These are phyloP conservation scores for Pelargonium myrrhifolium DNA, from an alignment of 441 rosid genomes.

Conservation along the genomic window DNA sequence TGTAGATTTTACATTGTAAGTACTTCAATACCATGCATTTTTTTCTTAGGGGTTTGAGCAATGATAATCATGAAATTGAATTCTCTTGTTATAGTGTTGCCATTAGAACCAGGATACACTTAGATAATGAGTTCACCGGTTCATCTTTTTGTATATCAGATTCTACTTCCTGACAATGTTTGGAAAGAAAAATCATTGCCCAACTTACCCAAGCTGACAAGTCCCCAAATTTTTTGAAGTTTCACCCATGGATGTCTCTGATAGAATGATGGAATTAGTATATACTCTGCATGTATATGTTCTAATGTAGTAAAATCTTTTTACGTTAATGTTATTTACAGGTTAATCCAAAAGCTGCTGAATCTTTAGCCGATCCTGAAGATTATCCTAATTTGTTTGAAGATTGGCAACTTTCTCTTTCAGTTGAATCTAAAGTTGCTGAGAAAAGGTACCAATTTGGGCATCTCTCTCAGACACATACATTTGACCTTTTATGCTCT, in stretches of 20 bases:
- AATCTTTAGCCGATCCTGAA: slow-evolving; percentile 94
- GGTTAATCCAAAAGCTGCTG: slow-evolving; percentile 98
- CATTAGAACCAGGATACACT: neutral
- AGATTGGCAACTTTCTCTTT: slow-evolving; percentile 86
- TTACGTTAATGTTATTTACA: slow-evolving; percentile 23
- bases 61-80: neutral
- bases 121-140: neutral
- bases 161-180: neutral
- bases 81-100: neutral
- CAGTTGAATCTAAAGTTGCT: slow-evolving; percentile 65
- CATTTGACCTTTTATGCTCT: slow-evolving; percentile 6
- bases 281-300: neutral
- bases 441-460: slow-evolving; percentile 53
- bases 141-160: neutral
- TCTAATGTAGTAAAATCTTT: neutral
- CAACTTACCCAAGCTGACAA: neutral
- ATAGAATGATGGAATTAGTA: neutral
- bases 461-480: neutral
- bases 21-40: neutral
- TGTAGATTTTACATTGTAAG: neutral
- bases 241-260: neutral
- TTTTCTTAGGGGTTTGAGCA: neutral
- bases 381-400: slow-evolving; percentile 95
- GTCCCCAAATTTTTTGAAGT: neutral
- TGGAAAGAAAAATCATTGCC: neutral